These are phyloP conservation scores for Aristolochia contorta DNA, from an alignment of 164 flowering plant genomes.

Conservation along the genomic window DNA sequence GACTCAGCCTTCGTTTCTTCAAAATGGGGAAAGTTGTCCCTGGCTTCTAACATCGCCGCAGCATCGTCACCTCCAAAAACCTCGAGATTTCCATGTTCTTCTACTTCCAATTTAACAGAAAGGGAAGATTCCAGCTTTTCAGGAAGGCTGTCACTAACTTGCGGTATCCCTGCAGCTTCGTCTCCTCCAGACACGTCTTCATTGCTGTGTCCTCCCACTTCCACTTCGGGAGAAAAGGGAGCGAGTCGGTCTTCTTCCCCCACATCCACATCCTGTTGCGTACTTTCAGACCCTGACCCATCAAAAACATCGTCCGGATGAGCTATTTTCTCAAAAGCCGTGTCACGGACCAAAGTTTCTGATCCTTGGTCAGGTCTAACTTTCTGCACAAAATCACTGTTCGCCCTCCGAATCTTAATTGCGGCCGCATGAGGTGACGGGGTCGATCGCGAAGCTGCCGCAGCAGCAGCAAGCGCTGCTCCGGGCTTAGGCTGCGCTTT, in stretches of 20 bases:
- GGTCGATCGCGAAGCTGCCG: slow-evolving; percentile 71
- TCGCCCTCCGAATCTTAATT: slow-evolving; percentile 63
- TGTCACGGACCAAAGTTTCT: slow-evolving; percentile 6
- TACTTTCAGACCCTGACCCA: slow-evolving; percentile 8
- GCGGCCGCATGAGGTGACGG: slow-evolving; percentile 84
- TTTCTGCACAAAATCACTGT: slow-evolving; percentile 5
- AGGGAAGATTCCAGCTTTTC: too few relatives aligned
- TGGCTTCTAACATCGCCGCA: too few relatives aligned
- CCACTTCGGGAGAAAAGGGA: slow-evolving; percentile 1
- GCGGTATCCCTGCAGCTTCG: slow-evolving; percentile 5
- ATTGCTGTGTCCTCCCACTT: not conserved
- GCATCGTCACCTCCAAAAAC: too few relatives aligned
- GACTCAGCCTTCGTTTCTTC: slow-evolving; percentile 3
- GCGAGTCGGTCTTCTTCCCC: not conserved
- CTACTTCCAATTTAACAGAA: too few relatives aligned
- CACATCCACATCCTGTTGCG: slow-evolving; percentile 2
- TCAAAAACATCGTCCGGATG: not conserved
- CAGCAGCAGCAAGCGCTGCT: slow-evolving; percentile 97
- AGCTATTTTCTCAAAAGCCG: slow-evolving; percentile 7
- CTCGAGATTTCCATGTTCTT: too few relatives aligned
- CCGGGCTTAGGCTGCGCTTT: slow-evolving; percentile 76
- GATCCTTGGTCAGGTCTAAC: not conserved
- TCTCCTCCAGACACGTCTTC: slow-evolving; percentile 3
- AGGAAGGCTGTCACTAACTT: too few relatives aligned
- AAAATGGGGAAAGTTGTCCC: not conserved